Percentiles rank a stretch among this genome's conserved stretches.
Conservation (phyloP, 2,329 filamentous ascomycete species). For the Fusarium pininemorale region DNA sequence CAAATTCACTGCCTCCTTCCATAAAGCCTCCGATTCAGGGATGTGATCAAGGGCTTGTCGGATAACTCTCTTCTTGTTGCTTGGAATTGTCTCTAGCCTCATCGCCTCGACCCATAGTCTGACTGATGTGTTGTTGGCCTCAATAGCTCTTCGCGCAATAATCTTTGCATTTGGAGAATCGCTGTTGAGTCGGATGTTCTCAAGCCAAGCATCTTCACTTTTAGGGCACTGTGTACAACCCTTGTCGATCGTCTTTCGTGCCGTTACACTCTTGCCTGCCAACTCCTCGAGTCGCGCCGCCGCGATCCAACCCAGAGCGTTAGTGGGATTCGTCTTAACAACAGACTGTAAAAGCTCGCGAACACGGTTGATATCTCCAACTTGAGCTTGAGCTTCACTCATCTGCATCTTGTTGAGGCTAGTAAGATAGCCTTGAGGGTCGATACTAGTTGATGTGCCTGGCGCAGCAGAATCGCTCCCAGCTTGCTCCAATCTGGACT, state of each 20-base stretch:
- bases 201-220: slow-evolving; percentile 94
- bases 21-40: slow-evolving; percentile 93
- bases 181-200: slow-evolving; percentile 88
- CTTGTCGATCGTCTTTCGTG: slow-evolving; percentile 85
- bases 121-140: slow-evolving; percentile 88
- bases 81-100: slow-evolving; percentile 83
- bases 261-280: slow-evolving; percentile 89
- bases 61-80: slow-evolving; percentile 91
- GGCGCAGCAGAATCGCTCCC: slow-evolving; percentile 71
- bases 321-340: slow-evolving; percentile 95
- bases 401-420: slow-evolving; percentile 85
- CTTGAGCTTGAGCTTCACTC: slow-evolving; percentile 81
- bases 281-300: slow-evolving; percentile 91
- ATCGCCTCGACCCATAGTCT: slow-evolving; percentile 95
- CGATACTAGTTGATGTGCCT: slow-evolving; percentile 89
- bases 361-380: slow-evolving; percentile 95
- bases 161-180: slow-evolving; percentile 94
- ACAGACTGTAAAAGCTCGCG: slow-evolving; percentile 94
- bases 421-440: slow-evolving; percentile 95
- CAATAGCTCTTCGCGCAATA: slow-evolving; percentile 92
- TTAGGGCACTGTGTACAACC: slow-evolving; percentile 93
- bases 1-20: slow-evolving; percentile 96
- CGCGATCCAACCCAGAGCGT: slow-evolving; percentile 95
- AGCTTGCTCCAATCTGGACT: slow-evolving; percentile 92
- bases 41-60: slow-evolving; percentile 91